Base-by-base conservation (phyloP, 169 alveolate species). In the Eimeria sp. region DNA sequence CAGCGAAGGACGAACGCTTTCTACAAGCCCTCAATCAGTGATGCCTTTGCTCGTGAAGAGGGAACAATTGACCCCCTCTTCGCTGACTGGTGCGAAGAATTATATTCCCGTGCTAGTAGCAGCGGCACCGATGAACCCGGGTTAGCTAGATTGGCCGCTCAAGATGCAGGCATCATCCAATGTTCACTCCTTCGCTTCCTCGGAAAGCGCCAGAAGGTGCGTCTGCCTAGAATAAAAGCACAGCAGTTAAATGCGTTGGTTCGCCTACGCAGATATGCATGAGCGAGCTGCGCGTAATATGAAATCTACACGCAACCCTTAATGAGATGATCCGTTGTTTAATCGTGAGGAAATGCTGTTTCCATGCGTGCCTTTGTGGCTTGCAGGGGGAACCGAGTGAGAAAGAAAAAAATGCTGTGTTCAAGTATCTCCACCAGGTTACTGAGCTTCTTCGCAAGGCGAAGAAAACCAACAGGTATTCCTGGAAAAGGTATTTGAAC, bases 141-240 rank as follows among this genome's bases (percentile, higher is more conserved):
- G 70, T 4, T 45, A 7, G 94, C 94, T 67, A 65, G 22, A 40
- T 63, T 87, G 40, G 63, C 27, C 20, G 94, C 94, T n/a, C 83
- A 43, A 14, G 94, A 87, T 65, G 94, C 94, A 0, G 83, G 94
- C 5, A 57, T 65, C 45, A 87, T 87, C 30, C 94, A 87, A 43
- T 87, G 94, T 63, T 34, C 94, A 47, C 94, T 87, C n/a, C 94
- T 87, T 43, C 94, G 94, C 94, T 87, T 87, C 65, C 94, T 87
- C 30, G 94, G 94, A n/a, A 87, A 87, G 72, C 94, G 94, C 82
- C 94, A 61, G 43, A 43, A 10, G 94, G 94, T 87, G 40, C 13
- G 88, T 47, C 78, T 22, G 14, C 78, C 20, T 11, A 70, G 25
- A 70, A 10, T 45, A 65, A 1, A 30, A 30, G 13, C 20, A 18